phyloP scores from a whole-genome alignment of 208 protist genomes.

The Angomonas deanei region DNA sequence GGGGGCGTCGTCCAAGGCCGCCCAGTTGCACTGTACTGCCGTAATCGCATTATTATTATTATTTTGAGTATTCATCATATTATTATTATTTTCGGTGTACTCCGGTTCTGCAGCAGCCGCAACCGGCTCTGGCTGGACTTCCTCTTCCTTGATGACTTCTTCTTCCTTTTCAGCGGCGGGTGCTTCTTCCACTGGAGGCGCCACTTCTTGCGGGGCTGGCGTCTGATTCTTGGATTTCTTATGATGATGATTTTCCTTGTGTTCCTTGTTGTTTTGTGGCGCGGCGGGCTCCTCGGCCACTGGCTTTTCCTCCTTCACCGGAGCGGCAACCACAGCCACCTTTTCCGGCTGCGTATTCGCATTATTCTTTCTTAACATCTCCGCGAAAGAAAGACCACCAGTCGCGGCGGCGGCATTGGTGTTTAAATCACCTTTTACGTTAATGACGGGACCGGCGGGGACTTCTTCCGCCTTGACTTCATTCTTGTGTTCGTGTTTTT shows the following conservation, averaged over 20 bases:
- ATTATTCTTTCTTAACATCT: conserved; percentile 2
- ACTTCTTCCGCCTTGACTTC: background rate
- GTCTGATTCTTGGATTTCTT: background rate
- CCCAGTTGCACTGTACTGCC: conserved; percentile 68
- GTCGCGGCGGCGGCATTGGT: too few species aligned
- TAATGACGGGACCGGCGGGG: background rate
- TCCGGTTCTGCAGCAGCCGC: background rate
- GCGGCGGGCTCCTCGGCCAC: conserved; percentile 5
- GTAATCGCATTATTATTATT: conserved; percentile 11
- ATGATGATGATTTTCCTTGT: background rate
- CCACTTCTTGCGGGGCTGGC: background rate
- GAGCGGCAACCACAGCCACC: background rate
- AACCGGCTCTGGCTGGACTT: background rate
- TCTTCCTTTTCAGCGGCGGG: background rate
- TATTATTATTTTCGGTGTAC: background rate
- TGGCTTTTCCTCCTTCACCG: background rate
- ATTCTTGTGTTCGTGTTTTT: background rate
- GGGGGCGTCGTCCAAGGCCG: conserved; percentile 19
- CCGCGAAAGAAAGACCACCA: background rate
- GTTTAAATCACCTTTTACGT: too few species aligned
- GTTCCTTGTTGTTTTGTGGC: background rate
- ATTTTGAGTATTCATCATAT: background rate
- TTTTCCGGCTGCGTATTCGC: conserved; percentile 5
- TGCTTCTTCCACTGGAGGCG: background rate
- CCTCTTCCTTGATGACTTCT: background rate